Evolutionary conservation across 495 filamentous ascomycete genomes (phyloP).

Genomic region (Penicillium mononematosum): DNA sequence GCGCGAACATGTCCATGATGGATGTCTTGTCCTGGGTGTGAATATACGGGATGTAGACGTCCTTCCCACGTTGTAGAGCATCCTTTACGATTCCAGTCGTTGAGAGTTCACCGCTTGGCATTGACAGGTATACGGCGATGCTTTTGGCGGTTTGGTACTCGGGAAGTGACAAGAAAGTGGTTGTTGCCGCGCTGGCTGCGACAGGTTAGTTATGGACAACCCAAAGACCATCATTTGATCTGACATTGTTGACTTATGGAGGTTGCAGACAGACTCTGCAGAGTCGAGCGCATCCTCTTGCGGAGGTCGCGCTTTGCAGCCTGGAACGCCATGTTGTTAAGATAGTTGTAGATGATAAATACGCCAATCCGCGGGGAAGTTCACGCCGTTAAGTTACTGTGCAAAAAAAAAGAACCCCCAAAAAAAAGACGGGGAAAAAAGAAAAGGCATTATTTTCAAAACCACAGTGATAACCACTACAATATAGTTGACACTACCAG

Average conservation of each 20-base stretch:
- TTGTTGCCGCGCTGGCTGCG: slow-evolving; percentile 58
- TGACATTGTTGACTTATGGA: slow-evolving; percentile 67
- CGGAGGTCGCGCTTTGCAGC: slow-evolving; percentile 74
- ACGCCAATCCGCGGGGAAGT: not conserved
- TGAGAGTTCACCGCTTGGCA: slow-evolving; percentile 80
- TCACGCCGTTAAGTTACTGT: not conserved
- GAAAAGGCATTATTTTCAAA: not conserved
- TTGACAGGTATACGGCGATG: slow-evolving; percentile 87
- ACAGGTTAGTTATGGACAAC: slow-evolving; percentile 14
- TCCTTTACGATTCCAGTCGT: slow-evolving; percentile 77
- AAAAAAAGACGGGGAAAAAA: too few species aligned
- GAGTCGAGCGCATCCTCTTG: slow-evolving; percentile 60
- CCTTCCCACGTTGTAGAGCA: slow-evolving; percentile 73
- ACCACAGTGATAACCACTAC: slow-evolving; percentile 6
- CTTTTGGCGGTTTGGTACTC: slow-evolving; percentile 69
- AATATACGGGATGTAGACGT: slow-evolving; percentile 89
- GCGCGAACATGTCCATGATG: slow-evolving; percentile 90
- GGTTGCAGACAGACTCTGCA: slow-evolving; percentile 56
- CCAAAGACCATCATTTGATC: slow-evolving; percentile 13
- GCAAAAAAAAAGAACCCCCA: too few species aligned
- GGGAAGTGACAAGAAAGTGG: slow-evolving; percentile 56
- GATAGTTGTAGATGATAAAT: not conserved
- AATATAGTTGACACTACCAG: not conserved
- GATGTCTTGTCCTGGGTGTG: slow-evolving; percentile 59
- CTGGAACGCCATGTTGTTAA: slow-evolving; percentile 49